phyloP scores from a whole-genome alignment of 306 rosid genomes.

The Heteromeles arbutifolia region DNA sequence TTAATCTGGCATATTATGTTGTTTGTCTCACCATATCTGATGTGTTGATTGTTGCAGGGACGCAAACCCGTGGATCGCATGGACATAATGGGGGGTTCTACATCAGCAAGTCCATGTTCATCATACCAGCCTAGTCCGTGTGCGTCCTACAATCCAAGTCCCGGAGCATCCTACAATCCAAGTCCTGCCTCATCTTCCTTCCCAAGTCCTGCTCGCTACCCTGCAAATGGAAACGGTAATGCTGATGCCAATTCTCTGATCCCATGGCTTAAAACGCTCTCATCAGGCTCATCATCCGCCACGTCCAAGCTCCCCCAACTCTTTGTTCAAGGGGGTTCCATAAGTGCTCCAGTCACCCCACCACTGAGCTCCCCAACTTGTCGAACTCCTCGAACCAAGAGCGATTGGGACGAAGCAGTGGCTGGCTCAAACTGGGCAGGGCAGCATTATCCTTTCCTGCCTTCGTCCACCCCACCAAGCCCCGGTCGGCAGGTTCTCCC shows the following conservation, averaged over 20 bases:
- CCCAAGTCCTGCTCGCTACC: conserved; percentile 48
- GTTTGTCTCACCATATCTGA: neutral
- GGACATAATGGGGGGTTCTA: conserved; percentile 54
- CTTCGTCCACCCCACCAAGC: conserved; percentile 58
- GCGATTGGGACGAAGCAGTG: conserved; percentile 47
- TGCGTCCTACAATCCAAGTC: conserved; percentile 40
- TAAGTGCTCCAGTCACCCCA: conserved; percentile 63
- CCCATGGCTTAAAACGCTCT: conserved; percentile 59
- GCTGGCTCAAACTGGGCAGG: conserved; percentile 37
- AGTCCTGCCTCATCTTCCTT: conserved; percentile 59
- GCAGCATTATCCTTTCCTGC: conserved; percentile 34
- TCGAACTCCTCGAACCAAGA: conserved; percentile 39
- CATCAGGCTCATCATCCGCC: conserved; percentile 48
- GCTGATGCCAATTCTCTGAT: conserved; percentile 56
- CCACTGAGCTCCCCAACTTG: conserved; percentile 59
- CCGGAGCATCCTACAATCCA: conserved; percentile 41
- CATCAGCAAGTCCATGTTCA: conserved; percentile 51
- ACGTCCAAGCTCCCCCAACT: conserved; percentile 41
- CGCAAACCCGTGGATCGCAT: conserved; percentile 44
- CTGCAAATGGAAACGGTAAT: conserved; percentile 30
- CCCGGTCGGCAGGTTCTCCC: conserved; percentile 44
- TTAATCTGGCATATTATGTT: neutral
- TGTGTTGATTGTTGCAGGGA: conserved; percentile 29
- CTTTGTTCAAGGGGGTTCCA: conserved; percentile 42
- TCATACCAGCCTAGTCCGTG: conserved; percentile 46